Percentiles rank a stretch among this genome's conserved stretches.
These are phyloP conservation scores for Mesotaenium endlicherianum DNA, from an alignment of 139 green algal species.

Conservation along the genomic window DNA sequence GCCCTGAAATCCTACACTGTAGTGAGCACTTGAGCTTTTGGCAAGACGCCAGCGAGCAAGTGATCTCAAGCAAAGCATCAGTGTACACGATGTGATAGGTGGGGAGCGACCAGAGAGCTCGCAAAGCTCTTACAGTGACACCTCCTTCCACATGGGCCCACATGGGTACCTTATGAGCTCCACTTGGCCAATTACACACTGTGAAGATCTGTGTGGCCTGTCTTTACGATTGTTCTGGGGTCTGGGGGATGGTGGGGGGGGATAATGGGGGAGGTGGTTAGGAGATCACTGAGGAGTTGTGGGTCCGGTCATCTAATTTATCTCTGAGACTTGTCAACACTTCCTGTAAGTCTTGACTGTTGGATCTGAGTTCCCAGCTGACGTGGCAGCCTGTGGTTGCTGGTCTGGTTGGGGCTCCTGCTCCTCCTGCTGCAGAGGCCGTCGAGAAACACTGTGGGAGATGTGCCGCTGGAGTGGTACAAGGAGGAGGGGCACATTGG, in stretches of 20 bases:
- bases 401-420: neutral
- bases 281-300: neutral
- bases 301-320: neutral
- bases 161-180: neutral
- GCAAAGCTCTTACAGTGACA: neutral
- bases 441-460: slow-evolving; percentile 66
- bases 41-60: neutral
- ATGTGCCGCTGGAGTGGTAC: slow-evolving; percentile 92
- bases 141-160: neutral
- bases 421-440: slow-evolving; percentile 5
- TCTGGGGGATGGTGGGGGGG: slow-evolving; percentile 48
- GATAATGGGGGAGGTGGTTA: neutral
- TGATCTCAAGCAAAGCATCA: neutral
- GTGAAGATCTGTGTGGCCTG: slow-evolving; percentile 1
- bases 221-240: too few relatives aligned
- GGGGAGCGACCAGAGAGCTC: neutral
- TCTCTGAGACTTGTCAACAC: too few relatives aligned
- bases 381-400: neutral
- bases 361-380: neutral
- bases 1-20: slow-evolving; percentile 20
- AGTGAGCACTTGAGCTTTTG: neutral
- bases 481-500: slow-evolving; percentile 93
- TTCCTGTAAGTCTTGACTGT: neutral
- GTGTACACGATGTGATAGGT: neutral
- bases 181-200: neutral